A percentile compares a stretch with the other conserved stretches of the same genome.
Evolutionary conservation across 2,329 filamentous ascomycete species (phyloP).

Genomic region (Trichoderma sp.): DNA sequence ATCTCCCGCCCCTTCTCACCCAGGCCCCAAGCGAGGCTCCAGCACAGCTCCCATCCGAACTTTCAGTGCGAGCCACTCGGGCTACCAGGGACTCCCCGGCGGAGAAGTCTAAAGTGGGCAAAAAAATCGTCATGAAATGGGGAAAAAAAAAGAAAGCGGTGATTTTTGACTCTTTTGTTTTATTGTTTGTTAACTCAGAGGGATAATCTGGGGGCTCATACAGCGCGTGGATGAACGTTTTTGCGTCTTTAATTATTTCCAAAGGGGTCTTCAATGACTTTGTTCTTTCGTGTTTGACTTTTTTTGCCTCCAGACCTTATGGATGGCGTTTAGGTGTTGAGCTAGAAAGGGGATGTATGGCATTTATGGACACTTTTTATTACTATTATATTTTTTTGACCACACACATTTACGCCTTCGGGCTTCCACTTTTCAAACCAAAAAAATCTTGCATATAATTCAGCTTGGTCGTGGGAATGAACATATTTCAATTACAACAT

Average conservation of each 20-base stretch:
- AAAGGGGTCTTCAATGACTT: conserved; percentile 13
- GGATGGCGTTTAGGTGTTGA: conserved; percentile 23
- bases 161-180: conserved; percentile 2
- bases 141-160: neutral
- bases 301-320: conserved; percentile 18
- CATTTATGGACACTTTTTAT: conserved; percentile 9
- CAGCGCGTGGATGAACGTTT: conserved; percentile 12
- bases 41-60: conserved; percentile 24
- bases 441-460: conserved; percentile 14
- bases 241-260: neutral
- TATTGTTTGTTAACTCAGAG: neutral
- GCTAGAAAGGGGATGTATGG: conserved; percentile 20
- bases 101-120: neutral
- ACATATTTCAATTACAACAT: neutral
- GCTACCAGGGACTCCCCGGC: conserved; percentile 20
- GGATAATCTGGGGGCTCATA: neutral
- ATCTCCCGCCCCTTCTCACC: conserved; percentile 12
- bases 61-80: conserved; percentile 23
- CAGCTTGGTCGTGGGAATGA: conserved; percentile 10
- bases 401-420: neutral
- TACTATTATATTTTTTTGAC: neutral
- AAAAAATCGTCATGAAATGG: neutral
- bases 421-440: neutral
- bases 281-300: conserved; percentile 20
- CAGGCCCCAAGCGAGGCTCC: conserved; percentile 20